Base-by-base conservation (phyloP, 768 basidiomycete genomes). In the Kwoniella bestiolae region DNA sequence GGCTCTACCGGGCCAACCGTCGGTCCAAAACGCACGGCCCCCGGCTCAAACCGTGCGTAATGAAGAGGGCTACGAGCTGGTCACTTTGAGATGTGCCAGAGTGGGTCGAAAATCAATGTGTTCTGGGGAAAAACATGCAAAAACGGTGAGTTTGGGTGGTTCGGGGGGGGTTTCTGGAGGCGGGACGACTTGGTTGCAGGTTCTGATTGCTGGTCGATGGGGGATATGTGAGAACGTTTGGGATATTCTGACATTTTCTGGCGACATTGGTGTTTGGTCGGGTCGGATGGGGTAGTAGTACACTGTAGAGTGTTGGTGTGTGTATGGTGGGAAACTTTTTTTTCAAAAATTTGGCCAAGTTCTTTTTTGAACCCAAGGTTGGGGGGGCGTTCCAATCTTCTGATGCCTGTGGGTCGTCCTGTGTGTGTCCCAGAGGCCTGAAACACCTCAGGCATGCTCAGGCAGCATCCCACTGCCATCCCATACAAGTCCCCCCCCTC, bases 211-310 rank as follows among this genome's bases (percentile, higher is more conserved):
- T 28, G 28, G 5, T n/a, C 57, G 57, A 18, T 31, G n/a, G 26
- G 25, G 57, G n/a, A 59, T 26, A 14, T 26, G 16, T 7, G 3
- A 11, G 28, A 9, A 26, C 57, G 44, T 21, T 11, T 45, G 16
- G 57, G 28, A 14, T 31, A 25, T 25, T 44, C 21, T 44, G n/a
- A 51, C 46, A 49, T 31, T 46, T 46, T 59, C 28, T 31, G 21
- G 57, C 26, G 11, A 57, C 56, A 28, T 3, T 18, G 12, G 3
- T 11, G 11, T 16, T 38, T 9, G 3, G 56, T 28, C 21, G 44
- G 45, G 41, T 5, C 26, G 41, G 44, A 59, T 47, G 57, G 57
- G 57, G 57, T 59, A 49, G 35, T n/a, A 21, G 25, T 59, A 7
- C 57, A 49, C 44, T 59, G 57, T 18, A 21, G 14, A 7, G 12